Evolutionary conservation across 495 filamentous ascomycete species (phyloP), one percentile per base, ranked within the genome.

Genomic region (Hyphodiscus hymeniophilus): DNA sequence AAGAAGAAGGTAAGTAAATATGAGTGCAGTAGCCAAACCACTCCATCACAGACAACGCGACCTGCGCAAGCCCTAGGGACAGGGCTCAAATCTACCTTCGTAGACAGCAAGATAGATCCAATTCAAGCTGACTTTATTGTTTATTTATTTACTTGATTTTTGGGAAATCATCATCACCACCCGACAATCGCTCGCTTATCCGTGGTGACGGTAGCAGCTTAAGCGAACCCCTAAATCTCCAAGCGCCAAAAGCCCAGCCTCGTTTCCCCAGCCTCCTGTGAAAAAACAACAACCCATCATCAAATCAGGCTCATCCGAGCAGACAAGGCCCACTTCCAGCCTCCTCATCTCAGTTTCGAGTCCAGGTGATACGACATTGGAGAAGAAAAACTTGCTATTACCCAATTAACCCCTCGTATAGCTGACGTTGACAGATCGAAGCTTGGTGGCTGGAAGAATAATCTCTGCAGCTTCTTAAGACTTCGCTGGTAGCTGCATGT

Each of bases 361-460:
- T 43, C 6, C 23, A 31, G n/a, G 23, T 5, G 38, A 17, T 20
- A 26, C n/a, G 7, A 20, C 26, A 28, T 28, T 28, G 3, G 11
- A 7, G 3, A 16, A n/a, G 10, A 33, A 22, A 18, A 30, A 39
- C 16, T 22, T 22, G 15, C 38, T 20, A 22, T 40, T 33, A 24
- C 28, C 10, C 20, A 24, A 16, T 24, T 42, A 22, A n/a, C 22
- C 17, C 26, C 33, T 17, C 16, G 33, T 17, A 36, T 40, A 17
- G 49, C 47, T 47, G 50, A 51, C 50, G 45, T 47, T 30, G 42
- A 44, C 3, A 32, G 22, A 33, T 34, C 38, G 20, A 42, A 33
- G 13, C 11, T 11, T 22, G 47, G 50, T 50, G 55, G 55, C 55
- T 53, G 55, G 55, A 40, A 51, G 33, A 50, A 13, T 38, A 46